Percentiles rank a stretch among this genome's conserved stretches.
These are phyloP conservation scores for Kodamaea restingae DNA, from an alignment of 805 yeast species.

Conservation along the genomic window DNA sequence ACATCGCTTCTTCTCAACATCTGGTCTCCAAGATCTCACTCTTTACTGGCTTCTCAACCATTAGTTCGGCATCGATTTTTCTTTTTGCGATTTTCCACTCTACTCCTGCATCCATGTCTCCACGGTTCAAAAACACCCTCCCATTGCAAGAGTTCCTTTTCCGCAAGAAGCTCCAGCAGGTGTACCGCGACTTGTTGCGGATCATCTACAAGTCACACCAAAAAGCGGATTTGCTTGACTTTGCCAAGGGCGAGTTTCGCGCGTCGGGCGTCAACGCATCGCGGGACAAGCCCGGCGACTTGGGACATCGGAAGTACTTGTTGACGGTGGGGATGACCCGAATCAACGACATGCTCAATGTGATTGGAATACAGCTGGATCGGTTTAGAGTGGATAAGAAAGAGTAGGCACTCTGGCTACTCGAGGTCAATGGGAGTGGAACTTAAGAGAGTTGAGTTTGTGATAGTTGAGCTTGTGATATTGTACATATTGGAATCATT, in stretches of 20 bases:
- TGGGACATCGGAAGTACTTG: conserved; percentile 35
- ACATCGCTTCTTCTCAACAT: too few species aligned
- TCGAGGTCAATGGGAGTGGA: too few species aligned
- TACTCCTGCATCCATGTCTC: too few species aligned
- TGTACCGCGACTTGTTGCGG: conserved; percentile 32
- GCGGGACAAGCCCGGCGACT: conserved; percentile 20
- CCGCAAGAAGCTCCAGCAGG: conserved; percentile 29
- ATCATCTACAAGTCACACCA: conserved; percentile 36
- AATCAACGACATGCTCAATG: conserved; percentile 21
- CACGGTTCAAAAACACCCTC: conserved; percentile 7
- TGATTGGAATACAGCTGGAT: conserved; percentile 17
- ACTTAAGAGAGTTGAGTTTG: too few species aligned
- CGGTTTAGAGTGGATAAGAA: neutral
- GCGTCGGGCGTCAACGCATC: conserved; percentile 15
- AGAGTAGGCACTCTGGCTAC: too few species aligned
- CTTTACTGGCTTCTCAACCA: too few species aligned
- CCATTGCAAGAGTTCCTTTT: conserved; percentile 38
- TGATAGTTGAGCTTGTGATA: too few species aligned
- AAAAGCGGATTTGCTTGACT: conserved; percentile 28
- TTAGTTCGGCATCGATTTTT: too few species aligned
- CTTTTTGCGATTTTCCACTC: neutral
- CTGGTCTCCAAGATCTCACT: too few species aligned
- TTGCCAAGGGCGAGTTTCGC: conserved; percentile 33
- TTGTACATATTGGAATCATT: too few species aligned
- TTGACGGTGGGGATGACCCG: conserved; percentile 30